These are phyloP conservation scores for Nasturtium officinale DNA, from an alignment of 345 rosid genomes.

Conservation along the genomic window DNA sequence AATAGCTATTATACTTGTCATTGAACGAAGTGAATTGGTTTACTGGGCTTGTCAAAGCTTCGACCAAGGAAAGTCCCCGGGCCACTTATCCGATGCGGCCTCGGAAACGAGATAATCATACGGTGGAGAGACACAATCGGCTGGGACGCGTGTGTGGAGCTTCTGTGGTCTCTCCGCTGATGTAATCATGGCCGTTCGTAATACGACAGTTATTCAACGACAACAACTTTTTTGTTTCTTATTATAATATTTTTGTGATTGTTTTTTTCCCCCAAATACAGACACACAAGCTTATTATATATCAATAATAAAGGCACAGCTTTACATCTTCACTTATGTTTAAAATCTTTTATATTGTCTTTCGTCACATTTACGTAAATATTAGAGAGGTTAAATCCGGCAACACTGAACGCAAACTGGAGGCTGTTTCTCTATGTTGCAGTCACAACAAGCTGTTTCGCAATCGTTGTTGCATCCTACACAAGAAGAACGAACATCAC, in stretches of 20 bases:
- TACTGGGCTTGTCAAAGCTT: neutral
- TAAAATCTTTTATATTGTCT: neutral
- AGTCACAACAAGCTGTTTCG: conserved; percentile 73
- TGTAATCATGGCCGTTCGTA: conserved; percentile 28
- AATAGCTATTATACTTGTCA: neutral
- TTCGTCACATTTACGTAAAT: neutral
- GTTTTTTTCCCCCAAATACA: too few species aligned
- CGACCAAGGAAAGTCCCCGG: conserved; percentile 42
- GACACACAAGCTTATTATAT: too few species aligned
- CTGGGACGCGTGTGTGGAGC: conserved; percentile 40
- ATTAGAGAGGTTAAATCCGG: conserved; percentile 2
- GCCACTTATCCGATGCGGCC: conserved; percentile 29
- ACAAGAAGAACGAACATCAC: conserved; percentile 16
- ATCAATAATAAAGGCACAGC: neutral
- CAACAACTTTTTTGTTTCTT: too few species aligned
- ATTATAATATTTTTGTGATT: too few species aligned
- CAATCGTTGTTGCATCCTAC: conserved; percentile 81
- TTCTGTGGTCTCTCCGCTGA: conserved; percentile 24
- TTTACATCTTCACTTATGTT: neutral
- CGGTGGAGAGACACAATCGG: neutral
- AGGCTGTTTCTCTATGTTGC: conserved; percentile 66
- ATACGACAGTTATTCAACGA: conserved; percentile 29
- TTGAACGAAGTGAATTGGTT: conserved; percentile 25
- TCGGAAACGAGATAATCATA: conserved; percentile 26
- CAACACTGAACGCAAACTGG: conserved; percentile 75